Evolutionary conservation across 2,329 filamentous ascomycete genomes (phyloP).

Genomic region (Aspergillus sp.): DNA sequence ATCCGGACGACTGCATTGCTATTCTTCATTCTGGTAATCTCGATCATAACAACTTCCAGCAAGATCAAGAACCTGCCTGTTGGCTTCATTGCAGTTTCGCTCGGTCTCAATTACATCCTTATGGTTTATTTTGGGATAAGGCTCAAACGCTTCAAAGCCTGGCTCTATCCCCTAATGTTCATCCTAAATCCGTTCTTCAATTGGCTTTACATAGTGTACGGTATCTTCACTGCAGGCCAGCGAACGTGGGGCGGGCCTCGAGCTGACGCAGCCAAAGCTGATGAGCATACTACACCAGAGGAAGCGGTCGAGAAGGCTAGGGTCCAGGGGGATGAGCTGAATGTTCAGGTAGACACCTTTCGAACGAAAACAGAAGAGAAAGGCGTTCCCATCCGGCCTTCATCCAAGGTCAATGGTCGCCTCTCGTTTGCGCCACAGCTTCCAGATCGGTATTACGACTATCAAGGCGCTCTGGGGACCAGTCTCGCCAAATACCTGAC

Average conservation of each 20-base stretch:
- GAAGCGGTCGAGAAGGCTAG: constrained; percentile 83
- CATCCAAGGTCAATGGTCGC: constrained; percentile 72
- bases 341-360: constrained; percentile 86
- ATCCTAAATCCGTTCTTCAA: constrained; percentile 95
- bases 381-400: constrained; percentile 68
- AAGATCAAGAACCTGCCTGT: constrained; percentile 78
- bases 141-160: constrained; percentile 86
- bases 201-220: constrained; percentile 97
- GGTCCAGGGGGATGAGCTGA: constrained; percentile 80
- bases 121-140: constrained; percentile 95
- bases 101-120: constrained; percentile 89
- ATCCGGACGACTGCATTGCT: constrained; percentile 91
- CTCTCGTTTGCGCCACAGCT: constrained; percentile 67
- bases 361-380: constrained; percentile 47
- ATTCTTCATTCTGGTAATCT: constrained; percentile 91
- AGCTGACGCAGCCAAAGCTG: constrained; percentile 81
- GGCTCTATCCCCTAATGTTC: constrained; percentile 95
- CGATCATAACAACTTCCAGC: constrained; percentile 81
- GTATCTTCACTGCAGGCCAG: constrained; percentile 91
- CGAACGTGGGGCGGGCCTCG: constrained; percentile 94
- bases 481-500: constrained; percentile 55
- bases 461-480: constrained; percentile 45
- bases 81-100: constrained; percentile 88
- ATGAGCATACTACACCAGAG: constrained; percentile 72
- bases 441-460: constrained; percentile 69